Percentiles rank a stretch among this genome's conserved stretches.
Conservation (phyloP, 2,329 filamentous ascomycete species). For the Aspergillus glaucus region DNA sequence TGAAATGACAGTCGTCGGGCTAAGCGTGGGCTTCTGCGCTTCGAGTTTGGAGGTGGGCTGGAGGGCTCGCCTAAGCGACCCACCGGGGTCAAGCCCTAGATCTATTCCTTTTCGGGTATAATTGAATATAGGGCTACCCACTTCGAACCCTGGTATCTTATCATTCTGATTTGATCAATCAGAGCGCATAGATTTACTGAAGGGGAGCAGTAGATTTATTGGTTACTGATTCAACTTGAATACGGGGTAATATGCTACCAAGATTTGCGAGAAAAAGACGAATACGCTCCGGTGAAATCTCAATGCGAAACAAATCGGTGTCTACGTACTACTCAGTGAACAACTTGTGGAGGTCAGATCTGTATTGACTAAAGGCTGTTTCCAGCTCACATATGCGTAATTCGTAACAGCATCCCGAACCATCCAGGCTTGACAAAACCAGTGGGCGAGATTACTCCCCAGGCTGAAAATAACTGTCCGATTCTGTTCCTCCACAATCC, state of each 20-base stretch:
- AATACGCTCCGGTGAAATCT: background rate
- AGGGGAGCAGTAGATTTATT: too few relatives aligned
- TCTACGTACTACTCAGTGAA: slow-evolving; percentile 9
- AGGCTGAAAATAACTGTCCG: slow-evolving; percentile 26
- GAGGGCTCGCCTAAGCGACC: slow-evolving; percentile 39
- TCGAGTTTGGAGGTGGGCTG: slow-evolving; percentile 30
- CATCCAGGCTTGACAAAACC: slow-evolving; percentile 22
- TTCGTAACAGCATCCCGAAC: slow-evolving; percentile 32
- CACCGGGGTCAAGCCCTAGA: slow-evolving; percentile 36
- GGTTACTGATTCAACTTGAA: background rate
- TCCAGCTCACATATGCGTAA: slow-evolving; percentile 28
- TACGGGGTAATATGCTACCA: background rate
- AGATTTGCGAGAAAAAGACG: background rate
- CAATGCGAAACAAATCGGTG: background rate
- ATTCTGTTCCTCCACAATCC: slow-evolving; percentile 61
- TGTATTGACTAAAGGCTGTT: slow-evolving; percentile 31
- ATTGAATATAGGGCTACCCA: slow-evolving; percentile 4
- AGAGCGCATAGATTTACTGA: background rate
- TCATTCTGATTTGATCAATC: background rate
- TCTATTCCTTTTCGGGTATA: background rate
- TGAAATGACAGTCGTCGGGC: slow-evolving; percentile 25
- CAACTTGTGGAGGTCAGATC: slow-evolving; percentile 25
- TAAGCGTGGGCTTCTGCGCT: slow-evolving; percentile 23
- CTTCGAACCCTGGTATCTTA: background rate
- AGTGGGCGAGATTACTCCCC: slow-evolving; percentile 22